Evolutionary conservation across 148 eudicot species (phyloP).

Genomic region (Diospyros kaki): DNA sequence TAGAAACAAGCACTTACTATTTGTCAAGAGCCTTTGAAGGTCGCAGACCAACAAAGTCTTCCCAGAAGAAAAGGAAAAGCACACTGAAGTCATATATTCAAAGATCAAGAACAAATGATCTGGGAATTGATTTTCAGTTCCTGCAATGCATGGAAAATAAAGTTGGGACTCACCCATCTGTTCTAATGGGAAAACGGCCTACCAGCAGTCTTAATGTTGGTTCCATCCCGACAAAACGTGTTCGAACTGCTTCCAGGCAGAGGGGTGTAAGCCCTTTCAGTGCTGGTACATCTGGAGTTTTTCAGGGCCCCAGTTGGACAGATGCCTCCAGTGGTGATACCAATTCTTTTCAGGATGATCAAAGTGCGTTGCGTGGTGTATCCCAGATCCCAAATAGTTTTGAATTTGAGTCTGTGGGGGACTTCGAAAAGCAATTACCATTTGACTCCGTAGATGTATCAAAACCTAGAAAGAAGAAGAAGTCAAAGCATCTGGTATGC

Average conservation of each 20-base stretch:
- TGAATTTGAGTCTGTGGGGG: slow-evolving; percentile 75
- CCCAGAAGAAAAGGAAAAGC: slow-evolving; percentile 50
- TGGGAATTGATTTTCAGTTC: slow-evolving; percentile 51
- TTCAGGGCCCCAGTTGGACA: slow-evolving; percentile 52
- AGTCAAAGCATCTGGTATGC: slow-evolving; percentile 70
- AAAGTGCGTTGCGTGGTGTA: slow-evolving; percentile 64
- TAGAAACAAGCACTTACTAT: slow-evolving; percentile 56
- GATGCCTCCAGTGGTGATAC: slow-evolving; percentile 96
- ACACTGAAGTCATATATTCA: slow-evolving; percentile 30
- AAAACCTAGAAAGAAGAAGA: slow-evolving; percentile 82
- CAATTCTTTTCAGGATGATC: slow-evolving; percentile 88
- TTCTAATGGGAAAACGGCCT: slow-evolving; percentile 56
- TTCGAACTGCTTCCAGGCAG: slow-evolving; percentile 89
- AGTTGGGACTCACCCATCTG: slow-evolving; percentile 42
- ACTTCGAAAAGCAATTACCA: slow-evolving; percentile 59
- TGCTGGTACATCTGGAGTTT: slow-evolving; percentile 47
- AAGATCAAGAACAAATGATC: slow-evolving; percentile 55
- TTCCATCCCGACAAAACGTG: slow-evolving; percentile 73
- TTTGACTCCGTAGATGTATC: slow-evolving; percentile 64
- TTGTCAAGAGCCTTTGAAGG: slow-evolving; percentile 44
- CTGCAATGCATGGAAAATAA: slow-evolving; percentile 51
- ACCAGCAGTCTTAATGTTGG: slow-evolving; percentile 56
- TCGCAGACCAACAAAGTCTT: slow-evolving; percentile 43
- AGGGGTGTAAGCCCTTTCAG: slow-evolving; percentile 67
- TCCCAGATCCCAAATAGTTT: slow-evolving; percentile 46